A percentile compares a stretch with the other conserved stretches of the same genome.
Evolutionary conservation across 169 alveolate species (phyloP).

Genomic region (Eimeria mitis): DNA sequence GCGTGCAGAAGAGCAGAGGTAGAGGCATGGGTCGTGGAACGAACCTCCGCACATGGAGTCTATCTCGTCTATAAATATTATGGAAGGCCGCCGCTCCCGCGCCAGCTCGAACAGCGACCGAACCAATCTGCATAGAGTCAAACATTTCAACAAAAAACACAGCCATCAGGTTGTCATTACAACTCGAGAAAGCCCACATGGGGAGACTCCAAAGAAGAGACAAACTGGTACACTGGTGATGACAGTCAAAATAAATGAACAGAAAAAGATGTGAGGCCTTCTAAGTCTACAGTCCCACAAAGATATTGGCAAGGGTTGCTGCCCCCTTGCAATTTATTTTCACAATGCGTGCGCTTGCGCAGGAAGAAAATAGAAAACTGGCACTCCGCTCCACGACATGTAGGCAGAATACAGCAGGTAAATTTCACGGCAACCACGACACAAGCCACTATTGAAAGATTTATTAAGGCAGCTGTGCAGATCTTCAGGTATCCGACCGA

Average conservation of each 20-base stretch:
- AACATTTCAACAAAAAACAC: not conserved
- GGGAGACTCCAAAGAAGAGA: not conserved
- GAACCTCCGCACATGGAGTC: conserved; percentile 98
- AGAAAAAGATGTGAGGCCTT: too few species aligned
- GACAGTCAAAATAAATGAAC: not conserved
- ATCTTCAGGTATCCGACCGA: not conserved
- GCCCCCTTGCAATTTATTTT: not conserved
- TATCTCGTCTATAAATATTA: conserved; percentile 99
- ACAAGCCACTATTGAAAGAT: not conserved
- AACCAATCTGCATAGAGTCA: conserved; percentile 74
- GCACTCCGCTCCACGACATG: not conserved
- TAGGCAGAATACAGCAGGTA: not conserved
- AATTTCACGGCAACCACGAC: not conserved
- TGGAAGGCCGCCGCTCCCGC: conserved; percentile 97
- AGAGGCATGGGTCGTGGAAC: not conserved
- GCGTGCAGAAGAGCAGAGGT: not conserved
- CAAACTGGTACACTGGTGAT: not conserved
- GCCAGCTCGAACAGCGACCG: conserved; percentile 97
- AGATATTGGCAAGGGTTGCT: not conserved
- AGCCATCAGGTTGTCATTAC: not conserved
- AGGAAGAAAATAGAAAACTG: not conserved
- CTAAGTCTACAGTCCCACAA: not conserved
- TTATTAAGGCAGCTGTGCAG: not conserved
- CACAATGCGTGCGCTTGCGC: not conserved
- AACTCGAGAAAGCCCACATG: not conserved